Conservation (phyloP, 345 rosid species). For the Litchi chinensis region DNA sequence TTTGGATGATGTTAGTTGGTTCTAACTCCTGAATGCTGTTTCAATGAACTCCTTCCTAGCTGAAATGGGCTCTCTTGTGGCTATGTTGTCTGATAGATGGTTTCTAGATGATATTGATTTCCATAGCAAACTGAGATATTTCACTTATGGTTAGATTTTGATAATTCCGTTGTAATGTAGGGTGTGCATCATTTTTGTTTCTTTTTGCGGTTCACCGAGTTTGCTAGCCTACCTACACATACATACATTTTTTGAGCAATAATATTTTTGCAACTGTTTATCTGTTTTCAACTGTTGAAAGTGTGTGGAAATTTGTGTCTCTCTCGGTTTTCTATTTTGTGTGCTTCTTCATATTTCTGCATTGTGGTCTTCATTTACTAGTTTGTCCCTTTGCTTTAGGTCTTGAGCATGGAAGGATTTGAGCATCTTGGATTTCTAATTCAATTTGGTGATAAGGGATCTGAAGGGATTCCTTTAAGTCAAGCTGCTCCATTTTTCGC, state of each 20-base stretch:
- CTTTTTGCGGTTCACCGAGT: neutral
- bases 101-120: neutral
- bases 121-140: neutral
- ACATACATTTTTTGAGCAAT: neutral
- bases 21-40: neutral
- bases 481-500: slow-evolving; percentile 97
- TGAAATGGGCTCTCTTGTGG: neutral
- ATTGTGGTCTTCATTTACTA: slow-evolving; percentile 24
- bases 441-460: slow-evolving; percentile 91
- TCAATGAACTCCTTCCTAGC: slow-evolving; percentile 3
- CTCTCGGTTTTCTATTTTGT: neutral
- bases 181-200: neutral
- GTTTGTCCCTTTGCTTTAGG: slow-evolving; percentile 49
- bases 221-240: neutral
- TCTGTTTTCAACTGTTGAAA: neutral
- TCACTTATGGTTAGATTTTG: neutral
- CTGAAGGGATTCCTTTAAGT: slow-evolving; percentile 75
- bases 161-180: neutral
- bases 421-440: slow-evolving; percentile 95
- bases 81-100: neutral
- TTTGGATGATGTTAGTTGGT: neutral
- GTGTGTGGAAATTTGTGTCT: slow-evolving; percentile 7
- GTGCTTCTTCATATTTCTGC: slow-evolving; percentile 9
- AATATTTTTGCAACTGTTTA: neutral
- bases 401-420: slow-evolving; percentile 85